phyloP scores from a whole-genome alignment of 2,329 filamentous ascomycete species.

The Aspergillus awamori region DNA sequence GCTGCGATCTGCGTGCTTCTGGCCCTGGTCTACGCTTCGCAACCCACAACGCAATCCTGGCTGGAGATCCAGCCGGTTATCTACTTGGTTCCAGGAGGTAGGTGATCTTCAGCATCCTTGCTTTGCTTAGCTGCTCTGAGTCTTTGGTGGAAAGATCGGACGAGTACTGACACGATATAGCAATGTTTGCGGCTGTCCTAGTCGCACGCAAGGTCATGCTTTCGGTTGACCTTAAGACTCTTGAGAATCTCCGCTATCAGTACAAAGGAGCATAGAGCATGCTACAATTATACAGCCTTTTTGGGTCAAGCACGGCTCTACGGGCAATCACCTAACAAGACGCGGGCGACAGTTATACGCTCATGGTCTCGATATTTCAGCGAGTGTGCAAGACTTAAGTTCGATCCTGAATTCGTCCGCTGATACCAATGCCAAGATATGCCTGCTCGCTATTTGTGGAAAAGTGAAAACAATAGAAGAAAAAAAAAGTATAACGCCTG shows the following conservation, averaged over 20 bases:
- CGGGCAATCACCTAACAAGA: no score
- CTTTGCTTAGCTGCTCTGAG: no score
- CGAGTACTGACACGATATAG: slow-evolving; percentile 30
- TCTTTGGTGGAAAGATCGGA: slow-evolving; percentile 19
- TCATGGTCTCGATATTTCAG: background rate
- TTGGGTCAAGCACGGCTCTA: background rate
- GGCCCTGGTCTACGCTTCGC: slow-evolving; percentile 30
- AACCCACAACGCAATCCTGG: slow-evolving; percentile 17
- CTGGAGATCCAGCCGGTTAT: slow-evolving; percentile 28
- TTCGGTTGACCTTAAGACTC: slow-evolving; percentile 42
- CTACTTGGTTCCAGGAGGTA: slow-evolving; percentile 45
- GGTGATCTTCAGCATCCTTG: slow-evolving; percentile 16
- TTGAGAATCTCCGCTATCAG: slow-evolving; percentile 45
- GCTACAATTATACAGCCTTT: background rate
- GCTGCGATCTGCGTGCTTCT: slow-evolving; percentile 34
- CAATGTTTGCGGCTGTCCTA: slow-evolving; percentile 35
- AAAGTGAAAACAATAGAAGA: background rate
- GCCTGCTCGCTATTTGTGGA: background rate
- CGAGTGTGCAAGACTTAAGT: background rate
- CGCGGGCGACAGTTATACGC: background rate
- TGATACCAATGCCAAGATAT: background rate
- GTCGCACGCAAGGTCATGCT: slow-evolving; percentile 40
- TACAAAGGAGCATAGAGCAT: slow-evolving; percentile 44
- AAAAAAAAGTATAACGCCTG: background rate
- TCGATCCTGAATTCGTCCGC: background rate